A percentile compares a stretch with the other conserved stretches of the same genome.
These are phyloP conservation scores for Fabrea salina DNA, from an alignment of 169 alveolate genomes.

Conservation along the genomic window DNA sequence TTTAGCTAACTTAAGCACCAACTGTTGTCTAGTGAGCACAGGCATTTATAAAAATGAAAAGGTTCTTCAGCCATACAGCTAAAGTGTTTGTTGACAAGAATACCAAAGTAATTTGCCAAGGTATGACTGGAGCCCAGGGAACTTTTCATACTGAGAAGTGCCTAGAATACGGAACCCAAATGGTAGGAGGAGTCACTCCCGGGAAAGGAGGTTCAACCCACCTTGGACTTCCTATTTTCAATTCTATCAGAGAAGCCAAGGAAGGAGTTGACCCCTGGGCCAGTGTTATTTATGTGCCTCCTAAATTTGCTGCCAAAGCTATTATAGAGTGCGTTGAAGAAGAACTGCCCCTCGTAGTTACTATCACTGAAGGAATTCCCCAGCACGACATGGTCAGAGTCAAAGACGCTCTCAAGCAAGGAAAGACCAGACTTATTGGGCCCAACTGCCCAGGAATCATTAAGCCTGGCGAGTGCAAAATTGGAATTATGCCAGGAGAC, in stretches of 20 bases:
- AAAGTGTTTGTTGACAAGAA: slow-evolving; percentile 55
- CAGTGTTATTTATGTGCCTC: slow-evolving; percentile 95
- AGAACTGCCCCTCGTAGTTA: slow-evolving; percentile 91
- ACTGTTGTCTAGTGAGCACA: too few species aligned
- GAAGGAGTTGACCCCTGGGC: slow-evolving; percentile 91
- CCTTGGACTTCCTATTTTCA: slow-evolving; percentile 75
- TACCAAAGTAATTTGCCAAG: slow-evolving; percentile 79
- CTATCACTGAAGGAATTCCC: slow-evolving; percentile 98
- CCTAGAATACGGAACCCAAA: slow-evolving; percentile 66
- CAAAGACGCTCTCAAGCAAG: slow-evolving; percentile 64
- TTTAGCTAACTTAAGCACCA: too few species aligned
- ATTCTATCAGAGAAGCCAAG: slow-evolving; percentile 62
- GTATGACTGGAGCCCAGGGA: slow-evolving; percentile 81
- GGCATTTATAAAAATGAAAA: slow-evolving; percentile 2
- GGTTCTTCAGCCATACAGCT: slow-evolving; percentile 34
- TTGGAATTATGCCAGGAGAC: slow-evolving; percentile 98
- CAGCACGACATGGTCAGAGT: slow-evolving; percentile 96
- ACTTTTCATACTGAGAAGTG: slow-evolving; percentile 78
- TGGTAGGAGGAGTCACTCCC: slow-evolving; percentile 84
- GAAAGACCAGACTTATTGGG: slow-evolving; percentile 91
- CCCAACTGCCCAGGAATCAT: slow-evolving; percentile 99
- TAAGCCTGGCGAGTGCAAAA: slow-evolving; percentile 98
- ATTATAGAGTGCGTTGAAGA: slow-evolving; percentile 94
- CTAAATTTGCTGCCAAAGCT: slow-evolving; percentile 93
- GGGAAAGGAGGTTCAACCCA: slow-evolving; percentile 74